Conservation (phyloP, 768 basidiomycete species). For the Calocera cornea region DNA sequence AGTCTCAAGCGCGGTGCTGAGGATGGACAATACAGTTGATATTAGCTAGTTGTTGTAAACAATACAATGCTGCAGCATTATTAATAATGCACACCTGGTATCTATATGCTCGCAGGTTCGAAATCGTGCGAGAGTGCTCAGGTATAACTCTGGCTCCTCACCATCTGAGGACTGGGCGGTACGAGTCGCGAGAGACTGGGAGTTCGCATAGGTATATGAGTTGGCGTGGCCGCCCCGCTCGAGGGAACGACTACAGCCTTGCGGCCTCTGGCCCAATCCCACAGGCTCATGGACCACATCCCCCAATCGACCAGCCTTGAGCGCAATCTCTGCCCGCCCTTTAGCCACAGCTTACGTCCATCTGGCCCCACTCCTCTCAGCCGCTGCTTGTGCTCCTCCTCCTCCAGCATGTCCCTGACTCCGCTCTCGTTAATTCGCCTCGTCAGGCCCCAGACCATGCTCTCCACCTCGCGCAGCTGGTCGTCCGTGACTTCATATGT, state of each 20-base stretch:
- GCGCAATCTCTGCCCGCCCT: neutral
- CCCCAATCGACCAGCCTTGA: neutral
- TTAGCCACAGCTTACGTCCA: neutral
- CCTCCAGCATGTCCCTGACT: neutral
- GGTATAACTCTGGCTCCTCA: neutral
- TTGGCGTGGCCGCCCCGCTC: neutral
- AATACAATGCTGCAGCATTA: neutral
- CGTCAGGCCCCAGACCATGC: slow-evolving; percentile 3
- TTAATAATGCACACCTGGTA: slow-evolving; percentile 3
- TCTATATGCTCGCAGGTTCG: neutral
- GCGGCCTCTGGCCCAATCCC: neutral
- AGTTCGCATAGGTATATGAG: neutral
- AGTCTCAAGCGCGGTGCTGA: too few species aligned
- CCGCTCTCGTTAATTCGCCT: neutral
- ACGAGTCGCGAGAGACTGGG: neutral
- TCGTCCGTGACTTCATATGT: slow-evolving; percentile 1
- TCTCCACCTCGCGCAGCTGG: neutral
- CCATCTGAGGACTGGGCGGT: neutral
- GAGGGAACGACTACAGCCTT: neutral
- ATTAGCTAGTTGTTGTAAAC: neutral
- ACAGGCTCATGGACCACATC: neutral
- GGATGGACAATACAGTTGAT: neutral
- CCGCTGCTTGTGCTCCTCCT: slow-evolving; percentile 2
- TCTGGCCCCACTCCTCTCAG: neutral
- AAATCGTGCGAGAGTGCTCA: neutral